phyloP scores from a whole-genome alignment of 2,329 filamentous ascomycete genomes.

The Botrytis deweyae region DNA sequence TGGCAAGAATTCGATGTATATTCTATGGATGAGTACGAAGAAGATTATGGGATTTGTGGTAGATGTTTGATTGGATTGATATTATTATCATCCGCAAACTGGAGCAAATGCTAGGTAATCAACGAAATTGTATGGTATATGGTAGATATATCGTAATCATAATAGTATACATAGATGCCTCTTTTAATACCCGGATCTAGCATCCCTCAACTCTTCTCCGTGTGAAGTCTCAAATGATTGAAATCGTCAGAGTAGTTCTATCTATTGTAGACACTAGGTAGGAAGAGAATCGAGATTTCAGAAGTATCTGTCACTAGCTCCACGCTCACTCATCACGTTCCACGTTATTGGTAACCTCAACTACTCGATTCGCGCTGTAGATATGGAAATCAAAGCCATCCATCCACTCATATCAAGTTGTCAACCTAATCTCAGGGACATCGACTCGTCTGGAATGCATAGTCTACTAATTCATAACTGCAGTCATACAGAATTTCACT shows the following conservation, averaged over 20 bases:
- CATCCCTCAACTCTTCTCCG: background rate
- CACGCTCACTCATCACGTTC: background rate
- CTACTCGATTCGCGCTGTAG: background rate
- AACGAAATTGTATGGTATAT: background rate
- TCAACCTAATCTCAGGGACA: background rate
- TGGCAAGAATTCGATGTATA: background rate
- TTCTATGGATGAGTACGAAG: background rate
- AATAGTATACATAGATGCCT: background rate
- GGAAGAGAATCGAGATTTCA: background rate
- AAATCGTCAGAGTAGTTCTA: background rate
- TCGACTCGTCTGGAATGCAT: background rate
- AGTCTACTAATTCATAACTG: background rate
- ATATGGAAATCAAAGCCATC: background rate
- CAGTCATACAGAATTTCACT: background rate
- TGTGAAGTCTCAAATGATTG: background rate
- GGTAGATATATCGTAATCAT: background rate
- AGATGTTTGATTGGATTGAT: background rate
- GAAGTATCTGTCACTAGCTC: background rate
- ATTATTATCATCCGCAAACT: background rate
- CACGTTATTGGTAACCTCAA: background rate
- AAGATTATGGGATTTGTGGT: background rate
- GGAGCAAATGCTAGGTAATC: background rate
- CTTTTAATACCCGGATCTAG: accelerated
- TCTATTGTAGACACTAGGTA: background rate
- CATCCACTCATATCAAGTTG: background rate